Evolutionary conservation across 257 asterid genomes (phyloP).

Genomic region (Solanum peruvianum): DNA sequence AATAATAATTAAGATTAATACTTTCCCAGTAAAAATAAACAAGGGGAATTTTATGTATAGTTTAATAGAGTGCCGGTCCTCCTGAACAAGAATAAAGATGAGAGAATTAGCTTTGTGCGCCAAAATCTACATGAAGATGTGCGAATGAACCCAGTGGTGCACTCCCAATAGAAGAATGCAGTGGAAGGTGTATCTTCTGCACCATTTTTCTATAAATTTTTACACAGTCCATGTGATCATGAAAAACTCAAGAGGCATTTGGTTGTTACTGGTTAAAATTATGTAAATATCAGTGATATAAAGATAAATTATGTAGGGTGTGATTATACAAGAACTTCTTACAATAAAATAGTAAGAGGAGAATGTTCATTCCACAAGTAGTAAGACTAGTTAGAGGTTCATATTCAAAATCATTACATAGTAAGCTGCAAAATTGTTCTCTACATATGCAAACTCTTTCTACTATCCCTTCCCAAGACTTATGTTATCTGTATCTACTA

Average conservation of each 20-base stretch:
- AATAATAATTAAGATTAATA: not conserved
- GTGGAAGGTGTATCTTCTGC: not conserved
- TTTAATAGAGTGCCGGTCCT: not conserved
- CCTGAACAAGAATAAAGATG: not conserved
- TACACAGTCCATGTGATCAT: not conserved
- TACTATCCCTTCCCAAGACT: not conserved
- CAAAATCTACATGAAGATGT: not conserved
- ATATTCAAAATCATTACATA: too few relatives aligned
- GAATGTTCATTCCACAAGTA: not conserved
- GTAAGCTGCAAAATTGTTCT: not conserved
- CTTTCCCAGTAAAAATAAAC: not conserved
- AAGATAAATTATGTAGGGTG: not conserved
- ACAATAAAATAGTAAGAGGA: not conserved
- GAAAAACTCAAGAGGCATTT: not conserved
- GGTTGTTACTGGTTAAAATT: not conserved
- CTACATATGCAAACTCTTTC: not conserved
- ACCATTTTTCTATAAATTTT: not conserved
- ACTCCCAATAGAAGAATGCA: not conserved
- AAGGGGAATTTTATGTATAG: not conserved
- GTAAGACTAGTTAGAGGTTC: not conserved
- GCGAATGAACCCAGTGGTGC: not conserved
- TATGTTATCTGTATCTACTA: not conserved
- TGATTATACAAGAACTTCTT: not conserved
- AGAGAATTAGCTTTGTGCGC: not conserved
- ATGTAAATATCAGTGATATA: too few relatives aligned